A percentile compares a stretch with the other conserved stretches of the same genome.
phyloP scores from a whole-genome alignment of 2,329 filamentous ascomycete genomes.

The Phoma sp. region DNA sequence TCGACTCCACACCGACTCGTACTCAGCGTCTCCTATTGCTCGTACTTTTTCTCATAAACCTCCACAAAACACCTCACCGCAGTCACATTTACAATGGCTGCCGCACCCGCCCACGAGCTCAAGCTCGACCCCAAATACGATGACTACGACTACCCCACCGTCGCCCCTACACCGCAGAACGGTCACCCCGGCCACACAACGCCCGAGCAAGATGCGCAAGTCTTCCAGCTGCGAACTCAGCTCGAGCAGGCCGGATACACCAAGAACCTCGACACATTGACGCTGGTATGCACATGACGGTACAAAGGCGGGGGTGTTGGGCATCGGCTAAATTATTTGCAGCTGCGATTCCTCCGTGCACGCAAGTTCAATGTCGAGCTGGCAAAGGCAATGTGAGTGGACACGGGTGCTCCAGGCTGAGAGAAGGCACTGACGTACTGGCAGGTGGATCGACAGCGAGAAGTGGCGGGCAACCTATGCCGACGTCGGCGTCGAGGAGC shows the following conservation, averaged over 20 bases:
- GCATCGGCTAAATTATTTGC: conserved; percentile 29
- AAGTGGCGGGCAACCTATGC: conserved; percentile 88
- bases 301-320: background rate
- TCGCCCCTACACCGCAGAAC: conserved; percentile 69
- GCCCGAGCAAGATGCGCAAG: conserved; percentile 84
- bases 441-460: conserved; percentile 88
- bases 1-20: conserved; percentile 21
- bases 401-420: too few relatives aligned
- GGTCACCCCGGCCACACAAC: conserved; percentile 92
- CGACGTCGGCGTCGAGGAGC: conserved; percentile 71
- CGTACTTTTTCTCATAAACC: conserved; percentile 15
- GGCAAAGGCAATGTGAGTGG: conserved; percentile 85
- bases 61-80: conserved; percentile 2
- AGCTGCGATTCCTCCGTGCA: conserved; percentile 90
- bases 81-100: conserved; percentile 39
- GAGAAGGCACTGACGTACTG: conserved; percentile 33
- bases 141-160: conserved; percentile 90
- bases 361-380: conserved; percentile 90
- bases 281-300: conserved; percentile 66
- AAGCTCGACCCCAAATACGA: conserved; percentile 88
- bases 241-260: conserved; percentile 84
- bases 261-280: conserved; percentile 88
- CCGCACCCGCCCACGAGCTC: conserved; percentile 41
- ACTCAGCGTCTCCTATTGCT: conserved; percentile 17
- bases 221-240: conserved; percentile 81